Conservation (phyloP, 345 rosid species). For the Brassica napus region DNA sequence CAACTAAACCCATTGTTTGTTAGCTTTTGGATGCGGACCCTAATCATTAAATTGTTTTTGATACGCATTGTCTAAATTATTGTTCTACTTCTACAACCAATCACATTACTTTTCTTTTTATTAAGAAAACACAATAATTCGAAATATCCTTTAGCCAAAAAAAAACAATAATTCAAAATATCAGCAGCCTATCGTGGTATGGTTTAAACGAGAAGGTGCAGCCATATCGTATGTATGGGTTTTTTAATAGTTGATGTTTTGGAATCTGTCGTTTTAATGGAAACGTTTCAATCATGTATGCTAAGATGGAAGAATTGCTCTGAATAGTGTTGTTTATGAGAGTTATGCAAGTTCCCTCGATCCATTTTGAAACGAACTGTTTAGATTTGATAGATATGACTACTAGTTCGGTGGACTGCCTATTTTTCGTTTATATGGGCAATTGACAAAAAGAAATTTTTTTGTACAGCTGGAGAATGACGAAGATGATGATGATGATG, state of each 20-base stretch:
- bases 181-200: background rate
- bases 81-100: slow-evolving; percentile 29
- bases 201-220: background rate
- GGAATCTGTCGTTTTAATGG: background rate
- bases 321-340: background rate
- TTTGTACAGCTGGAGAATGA: background rate
- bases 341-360: background rate
- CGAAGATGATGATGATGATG: too few species aligned
- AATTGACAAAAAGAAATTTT: background rate
- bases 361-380: background rate
- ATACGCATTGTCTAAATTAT: slow-evolving; percentile 33
- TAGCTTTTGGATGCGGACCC: slow-evolving; percentile 42
- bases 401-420: background rate
- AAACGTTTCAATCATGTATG: background rate
- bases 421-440: background rate
- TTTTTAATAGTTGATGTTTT: background rate
- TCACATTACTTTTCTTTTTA: background rate
- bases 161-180: background rate
- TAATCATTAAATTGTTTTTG: slow-evolving; percentile 36
- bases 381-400: background rate
- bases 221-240: background rate
- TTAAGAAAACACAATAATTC: background rate
- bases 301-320: background rate
- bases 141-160: background rate
- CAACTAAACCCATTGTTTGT: slow-evolving; percentile 24